Evolutionary conservation across 345 rosid genomes (phyloP), one percentile per base, ranked within the genome.

Genomic region (Cardamine occulta): DNA sequence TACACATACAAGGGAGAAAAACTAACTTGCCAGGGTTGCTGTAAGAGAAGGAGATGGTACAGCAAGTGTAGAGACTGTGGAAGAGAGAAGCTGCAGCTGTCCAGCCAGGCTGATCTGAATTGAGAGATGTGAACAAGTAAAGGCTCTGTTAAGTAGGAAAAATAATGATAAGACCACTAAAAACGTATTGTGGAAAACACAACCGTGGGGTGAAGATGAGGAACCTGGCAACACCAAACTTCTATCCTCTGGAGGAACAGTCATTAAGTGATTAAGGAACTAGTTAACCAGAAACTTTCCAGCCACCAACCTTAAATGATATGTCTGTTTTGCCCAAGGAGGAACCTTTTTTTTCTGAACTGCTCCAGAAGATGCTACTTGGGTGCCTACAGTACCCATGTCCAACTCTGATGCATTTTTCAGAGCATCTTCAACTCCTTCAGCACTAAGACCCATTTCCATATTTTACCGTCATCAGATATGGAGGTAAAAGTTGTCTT

Each of bases 11-110:
- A 69, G 44, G 77, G 56, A 72, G 84, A 79, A 65, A 51, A 52
- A 88, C 98, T 86, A 70, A 93, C 97, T 89, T 35, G 99, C 95
- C 83, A 95, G 80, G 66, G 96, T 90, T 79, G 99, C 99, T 26
- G 89, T 92, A 81, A 92, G 83, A 37, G 97, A 91, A 61, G 97
- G 99, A 64, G 92, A 86, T 76, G 97, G 97, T 37, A 95, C 97
- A 76, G 97, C 97, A 81, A 95, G 85, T 85, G 90, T 92, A 55
- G 97, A 88, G 74, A 92, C 88, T 3, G 97, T 83, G 55, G 97
- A 95, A 78, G 97, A 95, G 79, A 95, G 97, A 79, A 92, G 92
- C 84, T 95, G 99, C 72, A 89, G 91, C 83, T 92, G 97, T 68
- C 97, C 93, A 79, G 80, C 81, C 74, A 95, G 79, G 79, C 81